These are phyloP conservation scores for Oryza brachyantha DNA, from an alignment of 176 grass and related monocot genomes.

Conservation along the genomic window DNA sequence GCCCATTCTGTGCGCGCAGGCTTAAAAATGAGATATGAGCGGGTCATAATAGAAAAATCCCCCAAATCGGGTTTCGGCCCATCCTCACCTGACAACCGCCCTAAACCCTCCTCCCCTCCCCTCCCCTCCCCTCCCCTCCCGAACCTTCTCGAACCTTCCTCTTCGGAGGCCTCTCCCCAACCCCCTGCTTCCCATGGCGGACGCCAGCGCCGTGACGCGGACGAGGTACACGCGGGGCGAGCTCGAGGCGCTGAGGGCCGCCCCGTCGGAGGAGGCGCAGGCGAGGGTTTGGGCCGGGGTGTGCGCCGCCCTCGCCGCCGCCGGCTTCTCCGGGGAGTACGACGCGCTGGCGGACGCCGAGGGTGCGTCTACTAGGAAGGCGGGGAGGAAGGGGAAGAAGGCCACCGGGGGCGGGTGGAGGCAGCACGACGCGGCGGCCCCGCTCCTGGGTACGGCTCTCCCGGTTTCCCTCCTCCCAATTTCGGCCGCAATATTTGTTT, in stretches of 20 bases:
- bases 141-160: not conserved
- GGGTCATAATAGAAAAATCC: too few species aligned
- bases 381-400: conserved; percentile 27
- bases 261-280: conserved; percentile 34
- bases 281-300: conserved; percentile 44
- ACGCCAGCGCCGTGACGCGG: not conserved
- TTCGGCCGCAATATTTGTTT: not conserved
- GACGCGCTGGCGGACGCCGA: conserved; percentile 37
- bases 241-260: conserved; percentile 42
- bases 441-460: conserved; percentile 27
- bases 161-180: not conserved
- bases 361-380: conserved; percentile 13
- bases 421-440: not conserved
- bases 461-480: not conserved
- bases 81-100: too few species aligned
- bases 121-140: too few species aligned
- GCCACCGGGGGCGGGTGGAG: not conserved
- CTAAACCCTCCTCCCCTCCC: not conserved
- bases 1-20: too few species aligned
- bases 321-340: conserved; percentile 42
- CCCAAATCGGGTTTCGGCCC: too few species aligned
- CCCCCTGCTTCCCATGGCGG: not conserved
- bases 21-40: too few species aligned
- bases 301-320: conserved; percentile 43
- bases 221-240: conserved; percentile 44